These are phyloP conservation scores for Platanthera guangdongensis DNA, from an alignment of 106 monocot species.

Conservation along the genomic window DNA sequence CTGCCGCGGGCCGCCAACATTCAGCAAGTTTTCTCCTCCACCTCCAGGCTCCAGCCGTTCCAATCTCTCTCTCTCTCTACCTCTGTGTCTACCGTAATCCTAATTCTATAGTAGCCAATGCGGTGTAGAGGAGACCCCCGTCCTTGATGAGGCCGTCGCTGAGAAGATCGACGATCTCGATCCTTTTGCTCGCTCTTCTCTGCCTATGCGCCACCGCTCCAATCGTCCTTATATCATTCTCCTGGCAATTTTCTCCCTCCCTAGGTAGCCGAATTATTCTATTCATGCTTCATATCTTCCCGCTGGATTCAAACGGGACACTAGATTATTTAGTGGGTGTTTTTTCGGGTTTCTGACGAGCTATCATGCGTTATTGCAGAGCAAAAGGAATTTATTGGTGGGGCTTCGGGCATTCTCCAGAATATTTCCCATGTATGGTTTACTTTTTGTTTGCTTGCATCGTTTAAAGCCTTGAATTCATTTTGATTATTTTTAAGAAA, in stretches of 20 bases:
- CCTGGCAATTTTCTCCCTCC: background rate
- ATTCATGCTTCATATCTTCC: background rate
- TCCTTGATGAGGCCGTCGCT: conserved; percentile 3
- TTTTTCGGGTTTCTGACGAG: background rate
- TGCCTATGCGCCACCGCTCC: background rate
- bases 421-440: conserved; percentile 7
- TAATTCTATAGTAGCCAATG: background rate
- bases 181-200: conserved; percentile 2
- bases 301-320: background rate
- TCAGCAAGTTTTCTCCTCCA: too few species aligned
- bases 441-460: background rate
- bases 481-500: background rate
- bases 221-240: conserved; percentile 4
- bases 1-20: too few species aligned
- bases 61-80: too few species aligned
- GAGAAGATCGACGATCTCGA: conserved; percentile 8
- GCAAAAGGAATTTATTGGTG: conserved; percentile 10
- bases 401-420: background rate
- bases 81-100: background rate
- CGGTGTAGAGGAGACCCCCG: conserved; percentile 5
- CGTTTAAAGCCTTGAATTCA: background rate
- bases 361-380: background rate
- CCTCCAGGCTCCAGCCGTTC: too few species aligned
- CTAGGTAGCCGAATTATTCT: background rate
- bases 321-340: background rate